Evolutionary conservation across 2,329 filamentous ascomycete genomes (phyloP).

Genomic region (Colletotrichum acutatum): DNA sequence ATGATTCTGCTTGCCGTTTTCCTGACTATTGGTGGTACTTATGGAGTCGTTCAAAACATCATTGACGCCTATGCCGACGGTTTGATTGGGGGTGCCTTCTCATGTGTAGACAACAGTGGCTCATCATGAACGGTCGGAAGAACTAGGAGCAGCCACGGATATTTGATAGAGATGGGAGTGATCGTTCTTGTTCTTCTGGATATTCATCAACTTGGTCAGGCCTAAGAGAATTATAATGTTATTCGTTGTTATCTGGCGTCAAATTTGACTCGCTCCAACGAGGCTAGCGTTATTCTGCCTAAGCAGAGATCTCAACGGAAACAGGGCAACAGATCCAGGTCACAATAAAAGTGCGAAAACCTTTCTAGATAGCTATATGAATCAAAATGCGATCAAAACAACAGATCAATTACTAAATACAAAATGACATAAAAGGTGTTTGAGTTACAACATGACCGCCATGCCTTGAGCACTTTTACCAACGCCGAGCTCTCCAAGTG

Average conservation of each 20-base stretch:
- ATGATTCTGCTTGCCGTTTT: slow-evolving; percentile 50
- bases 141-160: too few species aligned
- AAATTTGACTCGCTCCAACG: too few species aligned
- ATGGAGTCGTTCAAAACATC: slow-evolving; percentile 61
- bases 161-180: neutral
- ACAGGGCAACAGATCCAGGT: too few species aligned
- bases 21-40: slow-evolving; percentile 53
- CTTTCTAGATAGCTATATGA: too few species aligned
- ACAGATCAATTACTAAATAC: too few species aligned
- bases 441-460: neutral
- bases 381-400: too few species aligned
- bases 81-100: slow-evolving; percentile 57
- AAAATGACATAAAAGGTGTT: too few species aligned
- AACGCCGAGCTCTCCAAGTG: neutral
- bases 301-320: too few species aligned
- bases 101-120: slow-evolving; percentile 58
- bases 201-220: neutral
- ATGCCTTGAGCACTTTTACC: slow-evolving; percentile 29
- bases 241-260: too few species aligned
- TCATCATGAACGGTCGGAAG: slow-evolving; percentile 37
- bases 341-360: too few species aligned
- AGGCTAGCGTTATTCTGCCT: too few species aligned
- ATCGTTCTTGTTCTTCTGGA: neutral
- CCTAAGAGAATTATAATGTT: neutral
- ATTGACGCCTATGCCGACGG: slow-evolving; percentile 61